Evolutionary conservation across 2,329 filamentous ascomycete genomes (phyloP).

Genomic region (Arthrobotrys entomopaga): DNA sequence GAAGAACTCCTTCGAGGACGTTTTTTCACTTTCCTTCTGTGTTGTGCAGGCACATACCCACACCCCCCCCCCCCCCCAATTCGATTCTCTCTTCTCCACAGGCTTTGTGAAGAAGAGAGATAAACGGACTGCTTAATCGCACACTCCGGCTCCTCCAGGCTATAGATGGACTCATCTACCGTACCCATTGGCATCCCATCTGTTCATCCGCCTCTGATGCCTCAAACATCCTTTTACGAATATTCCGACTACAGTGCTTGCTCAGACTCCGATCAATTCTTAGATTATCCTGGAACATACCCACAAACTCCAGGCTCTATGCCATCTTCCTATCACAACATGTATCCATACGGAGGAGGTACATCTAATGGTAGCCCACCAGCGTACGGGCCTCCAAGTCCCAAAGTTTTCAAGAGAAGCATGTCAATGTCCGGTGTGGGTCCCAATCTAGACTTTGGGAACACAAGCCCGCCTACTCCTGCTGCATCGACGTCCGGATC

Average conservation of each 20-base stretch:
- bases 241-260: slow-evolving; percentile 50
- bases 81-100: slow-evolving; percentile 27
- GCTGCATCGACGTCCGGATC: slow-evolving; percentile 50
- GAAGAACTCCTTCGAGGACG: slow-evolving; percentile 53
- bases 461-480: slow-evolving; percentile 53
- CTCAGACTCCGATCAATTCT: slow-evolving; percentile 53
- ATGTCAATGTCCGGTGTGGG: slow-evolving; percentile 53
- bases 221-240: slow-evolving; percentile 55
- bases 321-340: slow-evolving; percentile 55
- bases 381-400: slow-evolving; percentile 48
- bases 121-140: slow-evolving; percentile 54
- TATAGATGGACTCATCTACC: slow-evolving; percentile 55
- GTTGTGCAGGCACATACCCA: slow-evolving; percentile 32
- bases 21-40: slow-evolving; percentile 20
- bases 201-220: slow-evolving; percentile 49
- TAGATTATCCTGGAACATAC: slow-evolving; percentile 45
- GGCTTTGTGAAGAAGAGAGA: slow-evolving; percentile 27
- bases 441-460: slow-evolving; percentile 52
- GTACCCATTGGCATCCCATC: slow-evolving; percentile 54
- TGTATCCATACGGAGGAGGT: slow-evolving; percentile 54
- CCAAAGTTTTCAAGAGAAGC: slow-evolving; percentile 54
- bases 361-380: slow-evolving; percentile 53
- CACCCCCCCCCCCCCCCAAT: slow-evolving; percentile 10
- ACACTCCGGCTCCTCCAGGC: slow-evolving; percentile 51
- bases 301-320: slow-evolving; percentile 50